A percentile compares a stretch with the other conserved stretches of the same genome.
Conservation (phyloP, 2,329 filamentous ascomycete genomes). For the Pseudogymnoascus sp. region DNA sequence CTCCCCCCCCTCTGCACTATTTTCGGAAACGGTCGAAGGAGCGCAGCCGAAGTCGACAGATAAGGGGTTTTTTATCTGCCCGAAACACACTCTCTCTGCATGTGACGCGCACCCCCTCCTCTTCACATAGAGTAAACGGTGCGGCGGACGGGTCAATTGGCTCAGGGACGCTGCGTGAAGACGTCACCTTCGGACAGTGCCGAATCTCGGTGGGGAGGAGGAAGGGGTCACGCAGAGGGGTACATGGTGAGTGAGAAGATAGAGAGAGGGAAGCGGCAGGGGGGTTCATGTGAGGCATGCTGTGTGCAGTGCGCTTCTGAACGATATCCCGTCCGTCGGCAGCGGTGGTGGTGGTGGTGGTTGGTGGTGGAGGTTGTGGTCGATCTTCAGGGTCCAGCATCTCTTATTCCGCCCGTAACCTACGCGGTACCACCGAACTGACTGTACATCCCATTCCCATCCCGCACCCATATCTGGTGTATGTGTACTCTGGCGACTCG, state of each 20-base stretch:
- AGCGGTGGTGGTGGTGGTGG: not conserved
- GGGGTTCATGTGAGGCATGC: too few species aligned
- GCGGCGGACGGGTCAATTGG: not conserved
- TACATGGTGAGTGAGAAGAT: too few species aligned
- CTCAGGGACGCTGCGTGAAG: not conserved
- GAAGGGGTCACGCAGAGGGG: not conserved
- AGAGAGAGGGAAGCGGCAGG: too few species aligned
- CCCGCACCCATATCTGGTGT: not conserved
- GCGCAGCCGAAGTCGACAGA: not conserved
- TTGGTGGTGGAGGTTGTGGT: not conserved
- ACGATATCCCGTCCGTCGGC: not conserved
- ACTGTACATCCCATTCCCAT: not conserved
- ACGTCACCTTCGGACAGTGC: not conserved
- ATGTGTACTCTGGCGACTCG: not conserved
- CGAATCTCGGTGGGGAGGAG: not conserved
- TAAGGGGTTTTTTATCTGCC: not conserved
- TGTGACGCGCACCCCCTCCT: not conserved
- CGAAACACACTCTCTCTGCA: not conserved
- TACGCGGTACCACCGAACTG: not conserved
- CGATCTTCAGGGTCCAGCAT: constrained; percentile 3
- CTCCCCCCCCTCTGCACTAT: too few species aligned
- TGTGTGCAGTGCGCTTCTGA: not conserved
- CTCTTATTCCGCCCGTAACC: not conserved
- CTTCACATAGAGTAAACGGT: not conserved
- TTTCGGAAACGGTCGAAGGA: too few species aligned